These are phyloP conservation scores for Tulasnella sp. DNA, from an alignment of 768 basidiomycete genomes.

Conservation along the genomic window DNA sequence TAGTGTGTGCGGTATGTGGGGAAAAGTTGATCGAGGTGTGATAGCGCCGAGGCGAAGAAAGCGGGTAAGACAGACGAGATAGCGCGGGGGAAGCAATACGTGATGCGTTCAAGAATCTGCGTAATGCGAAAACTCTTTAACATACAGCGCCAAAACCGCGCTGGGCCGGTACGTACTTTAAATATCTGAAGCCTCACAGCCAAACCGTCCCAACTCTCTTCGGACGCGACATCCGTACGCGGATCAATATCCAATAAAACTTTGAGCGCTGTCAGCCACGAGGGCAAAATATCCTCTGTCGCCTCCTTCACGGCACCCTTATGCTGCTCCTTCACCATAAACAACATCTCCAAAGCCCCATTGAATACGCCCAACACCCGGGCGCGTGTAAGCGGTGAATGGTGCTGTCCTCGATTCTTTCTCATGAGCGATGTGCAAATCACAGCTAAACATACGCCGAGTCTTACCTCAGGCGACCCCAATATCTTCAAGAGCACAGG, in stretches of 20 bases:
- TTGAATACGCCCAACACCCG: constrained; percentile 79
- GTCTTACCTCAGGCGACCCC: constrained; percentile 56
- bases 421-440: not conserved
- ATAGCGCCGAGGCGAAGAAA: constrained; percentile 25
- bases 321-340: constrained; percentile 91
- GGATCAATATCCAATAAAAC: constrained; percentile 57
- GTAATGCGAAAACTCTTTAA: not conserved
- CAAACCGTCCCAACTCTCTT: constrained; percentile 67
- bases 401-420: constrained; percentile 32
- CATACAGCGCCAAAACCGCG: not conserved
- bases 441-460: not conserved
- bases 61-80: constrained; percentile 28
- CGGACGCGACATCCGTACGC: constrained; percentile 43
- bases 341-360: constrained; percentile 78
- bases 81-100: constrained; percentile 68
- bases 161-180: constrained; percentile 39
- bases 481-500: constrained; percentile 76
- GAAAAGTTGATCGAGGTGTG: constrained; percentile 47
- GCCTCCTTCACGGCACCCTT: constrained; percentile 79
- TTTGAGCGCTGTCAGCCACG: constrained; percentile 87
- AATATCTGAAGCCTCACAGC: constrained; percentile 73
- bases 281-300: constrained; percentile 62
- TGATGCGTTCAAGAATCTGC: constrained; percentile 68
- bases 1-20: constrained; percentile 28
- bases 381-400: constrained; percentile 71